These are phyloP conservation scores for Middelhovenomyces tepae DNA, from an alignment of 805 yeast species.

Conservation along the genomic window DNA sequence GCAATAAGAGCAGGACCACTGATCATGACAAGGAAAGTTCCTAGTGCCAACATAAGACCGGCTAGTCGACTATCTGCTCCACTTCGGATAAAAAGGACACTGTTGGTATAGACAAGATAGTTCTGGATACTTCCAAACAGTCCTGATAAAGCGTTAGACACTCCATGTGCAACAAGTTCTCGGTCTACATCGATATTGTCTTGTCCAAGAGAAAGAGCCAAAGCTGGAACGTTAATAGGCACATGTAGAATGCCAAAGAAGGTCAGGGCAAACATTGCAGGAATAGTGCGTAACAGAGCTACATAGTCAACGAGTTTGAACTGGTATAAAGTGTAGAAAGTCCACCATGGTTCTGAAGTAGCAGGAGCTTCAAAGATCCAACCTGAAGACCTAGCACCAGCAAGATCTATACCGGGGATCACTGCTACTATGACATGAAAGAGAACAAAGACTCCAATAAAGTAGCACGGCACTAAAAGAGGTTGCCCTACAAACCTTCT, in stretches of 20 bases:
- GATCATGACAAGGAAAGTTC: constrained; percentile 72
- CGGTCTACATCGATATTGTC: constrained; percentile 77
- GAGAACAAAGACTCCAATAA: constrained; percentile 56
- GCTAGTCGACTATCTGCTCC: constrained; percentile 89
- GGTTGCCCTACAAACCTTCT: constrained; percentile 52
- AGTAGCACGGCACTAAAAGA: constrained; percentile 69
- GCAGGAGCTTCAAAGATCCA: constrained; percentile 74
- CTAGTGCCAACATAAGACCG: constrained; percentile 79
- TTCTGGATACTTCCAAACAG: constrained; percentile 82
- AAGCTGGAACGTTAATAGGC: constrained; percentile 95
- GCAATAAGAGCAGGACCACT: constrained; percentile 92
- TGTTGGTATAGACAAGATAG: constrained; percentile 89
- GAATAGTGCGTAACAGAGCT: constrained; percentile 57
- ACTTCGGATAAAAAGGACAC: constrained; percentile 82
- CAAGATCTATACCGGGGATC: constrained; percentile 58
- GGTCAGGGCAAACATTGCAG: constrained; percentile 91
- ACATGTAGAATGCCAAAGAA: constrained; percentile 95
- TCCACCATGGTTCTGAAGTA: constrained; percentile 75
- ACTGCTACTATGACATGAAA: constrained; percentile 63
- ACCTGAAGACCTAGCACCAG: constrained; percentile 57
- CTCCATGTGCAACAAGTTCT: constrained; percentile 91
- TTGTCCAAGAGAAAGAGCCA: constrained; percentile 81
- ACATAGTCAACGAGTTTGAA: constrained; percentile 68
- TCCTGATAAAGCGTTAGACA: constrained; percentile 81
- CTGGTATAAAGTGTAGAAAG: constrained; percentile 66